Evolutionary conservation across 208 protist genomes (phyloP).

Genomic region (Crithidia sp.): DNA sequence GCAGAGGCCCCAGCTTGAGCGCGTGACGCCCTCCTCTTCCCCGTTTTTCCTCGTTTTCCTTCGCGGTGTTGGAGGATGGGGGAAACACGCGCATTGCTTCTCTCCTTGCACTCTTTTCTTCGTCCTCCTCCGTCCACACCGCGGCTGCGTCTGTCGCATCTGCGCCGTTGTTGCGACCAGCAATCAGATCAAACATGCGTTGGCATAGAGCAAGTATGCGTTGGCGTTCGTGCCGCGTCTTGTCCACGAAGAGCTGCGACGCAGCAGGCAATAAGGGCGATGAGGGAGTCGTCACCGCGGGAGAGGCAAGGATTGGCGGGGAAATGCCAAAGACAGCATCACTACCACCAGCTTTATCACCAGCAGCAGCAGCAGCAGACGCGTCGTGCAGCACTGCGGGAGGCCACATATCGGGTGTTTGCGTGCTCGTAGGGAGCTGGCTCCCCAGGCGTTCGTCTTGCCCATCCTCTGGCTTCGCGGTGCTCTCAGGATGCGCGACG

Average conservation of each 20-base stretch:
- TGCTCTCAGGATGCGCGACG: too few relatives aligned
- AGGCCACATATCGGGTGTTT: too few relatives aligned
- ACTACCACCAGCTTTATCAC: too few relatives aligned
- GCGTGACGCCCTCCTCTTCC: too few relatives aligned
- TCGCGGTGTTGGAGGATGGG: too few relatives aligned
- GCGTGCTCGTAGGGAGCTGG: too few relatives aligned
- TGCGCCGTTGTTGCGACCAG: background rate
- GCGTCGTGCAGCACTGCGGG: too few relatives aligned
- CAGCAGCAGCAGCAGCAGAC: too few relatives aligned
- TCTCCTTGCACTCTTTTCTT: background rate
- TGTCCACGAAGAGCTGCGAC: background rate
- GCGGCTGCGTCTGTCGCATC: background rate
- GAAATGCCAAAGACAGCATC: background rate
- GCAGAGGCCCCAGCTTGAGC: too few relatives aligned
- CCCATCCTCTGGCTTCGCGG: too few relatives aligned
- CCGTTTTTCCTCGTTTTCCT: too few relatives aligned
- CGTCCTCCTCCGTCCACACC: background rate
- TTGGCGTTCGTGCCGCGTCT: background rate
- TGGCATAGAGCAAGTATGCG: constrained; percentile 20
- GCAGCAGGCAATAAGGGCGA: background rate
- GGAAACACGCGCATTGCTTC: background rate
- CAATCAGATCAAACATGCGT: constrained; percentile 15
- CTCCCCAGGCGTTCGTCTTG: too few relatives aligned
- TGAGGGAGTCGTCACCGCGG: background rate
- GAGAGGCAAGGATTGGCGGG: background rate